Base-by-base conservation (phyloP, 306 rosid genomes). In the Carpinus viminea region DNA sequence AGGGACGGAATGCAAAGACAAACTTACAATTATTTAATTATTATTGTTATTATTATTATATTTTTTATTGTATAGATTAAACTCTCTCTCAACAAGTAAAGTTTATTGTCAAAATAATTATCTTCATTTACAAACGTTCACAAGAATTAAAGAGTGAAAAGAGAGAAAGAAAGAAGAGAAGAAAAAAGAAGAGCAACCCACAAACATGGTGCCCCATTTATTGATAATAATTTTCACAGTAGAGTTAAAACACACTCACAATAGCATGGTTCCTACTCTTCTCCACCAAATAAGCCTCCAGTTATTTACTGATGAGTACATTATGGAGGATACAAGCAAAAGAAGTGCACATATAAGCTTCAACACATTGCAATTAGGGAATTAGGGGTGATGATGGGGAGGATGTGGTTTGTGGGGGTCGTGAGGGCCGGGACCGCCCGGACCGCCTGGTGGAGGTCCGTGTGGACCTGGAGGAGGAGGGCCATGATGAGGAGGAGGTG, bases 401-500 rank as follows among this genome's bases (percentile, higher is more conserved):
- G 72, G 72, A 26, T 26, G 43, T 9, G 55, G 78, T 13, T n/a
- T 21, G 38, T 57, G 68, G 2, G 78, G 78, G n/a, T 66, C 73
- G 11, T 51, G 51, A 28, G 55, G 69, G 8, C 79, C 45, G 1
- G 45, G 45, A 41, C 45, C 45, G 43, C 43, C 5, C 6, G 5
- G 43, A 38, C 43, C 43, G 7, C 45, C 74, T 1, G 74, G 74
- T 8, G 72, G 38, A 59, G 72, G 79, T 2, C 28, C 79, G 0
- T 61, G 60, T 1, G 47, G 80, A 16, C 68, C 78, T 18, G 60
- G 71, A 45, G 79, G 79, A 64, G 71, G 72, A 3, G 24, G 69
- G 24, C 77, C 76, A 0, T 74, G 78, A 57, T 74, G 78, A 61
- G 71, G 72, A 38, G 72, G 77, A n/a, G 68, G 77, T 24, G 80